Percentiles rank a stretch among this genome's conserved stretches.
These are phyloP conservation scores for Psilocybe sp. DNA, from an alignment of 768 basidiomycete genomes.

Conservation along the genomic window DNA sequence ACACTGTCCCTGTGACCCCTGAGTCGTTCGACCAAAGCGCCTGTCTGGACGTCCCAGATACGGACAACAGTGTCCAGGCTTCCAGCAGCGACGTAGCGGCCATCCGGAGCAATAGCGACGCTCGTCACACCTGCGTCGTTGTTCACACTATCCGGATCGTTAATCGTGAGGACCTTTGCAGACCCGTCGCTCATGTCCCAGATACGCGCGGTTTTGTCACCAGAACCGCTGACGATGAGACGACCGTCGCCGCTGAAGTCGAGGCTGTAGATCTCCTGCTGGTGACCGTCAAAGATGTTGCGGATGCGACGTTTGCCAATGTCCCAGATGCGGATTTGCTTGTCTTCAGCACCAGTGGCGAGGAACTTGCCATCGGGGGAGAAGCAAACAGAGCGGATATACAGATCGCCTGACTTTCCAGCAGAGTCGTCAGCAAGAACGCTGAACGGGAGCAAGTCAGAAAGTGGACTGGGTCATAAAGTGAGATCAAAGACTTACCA, in stretches of 20 bases:
- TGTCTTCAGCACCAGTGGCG: constrained; percentile 95
- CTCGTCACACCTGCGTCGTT: constrained; percentile 68
- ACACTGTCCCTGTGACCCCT: constrained; percentile 44
- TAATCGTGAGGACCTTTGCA: constrained; percentile 45
- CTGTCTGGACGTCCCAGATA: constrained; percentile 75
- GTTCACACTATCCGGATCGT: constrained; percentile 47
- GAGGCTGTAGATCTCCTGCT: constrained; percentile 91
- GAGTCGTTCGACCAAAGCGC: constrained; percentile 20
- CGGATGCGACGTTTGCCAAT: constrained; percentile 77
- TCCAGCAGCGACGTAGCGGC: constrained; percentile 63
- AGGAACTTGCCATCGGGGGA: constrained; percentile 92
- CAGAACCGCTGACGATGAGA: constrained; percentile 86
- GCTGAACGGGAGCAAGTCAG: constrained; percentile 31
- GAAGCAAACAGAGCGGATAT: constrained; percentile 94
- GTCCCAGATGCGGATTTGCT: constrained; percentile 95
- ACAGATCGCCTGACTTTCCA: constrained; percentile 78
- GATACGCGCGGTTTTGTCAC: constrained; percentile 54
- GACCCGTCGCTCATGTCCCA: constrained; percentile 41
- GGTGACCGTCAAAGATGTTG: constrained; percentile 83
- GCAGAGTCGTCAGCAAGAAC: constrained; percentile 76
- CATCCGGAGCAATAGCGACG: constrained; percentile 77
- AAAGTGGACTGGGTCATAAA: neutral
- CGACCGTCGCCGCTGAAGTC: constrained; percentile 88
- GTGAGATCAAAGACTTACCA: constrained; percentile 46
- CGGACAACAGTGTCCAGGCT: constrained; percentile 74